phyloP scores from a whole-genome alignment of 805 yeast species.

The Tetrapisispora nanseiensis region DNA sequence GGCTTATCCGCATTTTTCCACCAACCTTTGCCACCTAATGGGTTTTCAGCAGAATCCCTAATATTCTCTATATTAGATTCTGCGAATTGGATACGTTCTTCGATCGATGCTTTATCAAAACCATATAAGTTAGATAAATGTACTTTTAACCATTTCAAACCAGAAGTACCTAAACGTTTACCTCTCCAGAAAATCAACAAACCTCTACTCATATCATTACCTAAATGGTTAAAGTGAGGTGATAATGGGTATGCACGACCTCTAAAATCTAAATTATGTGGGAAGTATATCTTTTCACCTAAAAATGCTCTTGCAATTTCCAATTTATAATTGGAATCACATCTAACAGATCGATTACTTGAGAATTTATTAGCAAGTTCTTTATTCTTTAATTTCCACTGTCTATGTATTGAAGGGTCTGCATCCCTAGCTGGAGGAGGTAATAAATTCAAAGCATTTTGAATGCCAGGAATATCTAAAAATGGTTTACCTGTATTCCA shows the following conservation, averaged over 20 bases:
- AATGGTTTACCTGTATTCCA: slow-evolving; percentile 83
- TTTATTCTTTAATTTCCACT: slow-evolving; percentile 57
- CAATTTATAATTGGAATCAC: slow-evolving; percentile 86
- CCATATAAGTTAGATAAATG: slow-evolving; percentile 70
- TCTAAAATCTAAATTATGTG: slow-evolving; percentile 73
- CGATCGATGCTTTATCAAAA: slow-evolving; percentile 59
- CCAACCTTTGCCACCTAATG: slow-evolving; percentile 48
- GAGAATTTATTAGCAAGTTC: slow-evolving; percentile 50
- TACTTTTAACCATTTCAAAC: slow-evolving; percentile 65
- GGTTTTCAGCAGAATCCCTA: slow-evolving; percentile 50
- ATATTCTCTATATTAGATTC: slow-evolving; percentile 49
- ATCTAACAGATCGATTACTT: slow-evolving; percentile 72
- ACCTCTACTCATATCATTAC: slow-evolving; percentile 69
- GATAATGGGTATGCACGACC: slow-evolving; percentile 79
- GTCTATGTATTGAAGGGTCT: slow-evolving; percentile 62
- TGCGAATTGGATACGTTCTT: slow-evolving; percentile 50
- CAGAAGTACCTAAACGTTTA: slow-evolving; percentile 50
- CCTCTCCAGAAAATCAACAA: slow-evolving; percentile 71
- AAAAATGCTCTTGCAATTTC: slow-evolving; percentile 91
- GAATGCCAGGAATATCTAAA: slow-evolving; percentile 59
- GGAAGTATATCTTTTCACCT: slow-evolving; percentile 70
- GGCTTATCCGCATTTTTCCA: slow-evolving; percentile 74
- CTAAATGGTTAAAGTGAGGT: slow-evolving; percentile 73
- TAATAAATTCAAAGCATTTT: slow-evolving; percentile 40
- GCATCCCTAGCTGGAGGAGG: slow-evolving; percentile 51